Percentiles rank a stretch among this genome's conserved stretches.
Conservation (phyloP, 805 yeast species). For the Cyberlindnera sargentensis region DNA sequence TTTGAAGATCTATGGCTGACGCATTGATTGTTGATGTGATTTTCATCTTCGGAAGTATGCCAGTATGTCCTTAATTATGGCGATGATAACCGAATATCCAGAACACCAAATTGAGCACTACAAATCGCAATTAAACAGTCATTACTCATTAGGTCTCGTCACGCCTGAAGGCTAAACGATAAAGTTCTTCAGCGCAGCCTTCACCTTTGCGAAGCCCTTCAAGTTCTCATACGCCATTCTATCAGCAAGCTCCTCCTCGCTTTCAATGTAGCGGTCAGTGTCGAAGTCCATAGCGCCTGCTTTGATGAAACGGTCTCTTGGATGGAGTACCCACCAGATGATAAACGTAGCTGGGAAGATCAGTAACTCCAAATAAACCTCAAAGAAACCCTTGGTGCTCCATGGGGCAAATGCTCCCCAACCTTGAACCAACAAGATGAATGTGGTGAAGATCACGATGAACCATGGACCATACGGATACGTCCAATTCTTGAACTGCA, state of each 20-base stretch:
- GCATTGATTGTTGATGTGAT: background rate
- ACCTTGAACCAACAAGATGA: conserved; percentile 46
- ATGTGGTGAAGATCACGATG: conserved; percentile 33
- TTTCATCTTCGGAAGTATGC: too few relatives aligned
- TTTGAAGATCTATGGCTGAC: background rate
- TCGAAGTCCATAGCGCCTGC: conserved; percentile 46
- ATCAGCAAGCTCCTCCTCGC: conserved; percentile 35
- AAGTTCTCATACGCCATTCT: conserved; percentile 17
- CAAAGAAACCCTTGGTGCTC: conserved; percentile 35
- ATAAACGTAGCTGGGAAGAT: conserved; percentile 40
- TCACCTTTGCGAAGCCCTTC: conserved; percentile 37
- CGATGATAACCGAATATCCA: too few relatives aligned
- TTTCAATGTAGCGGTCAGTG: conserved; percentile 42
- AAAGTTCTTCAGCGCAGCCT: conserved; percentile 5
- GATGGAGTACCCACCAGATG: conserved; percentile 33
- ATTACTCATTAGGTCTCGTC: background rate
- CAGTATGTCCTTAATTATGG: too few relatives aligned
- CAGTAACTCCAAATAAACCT: conserved; percentile 38
- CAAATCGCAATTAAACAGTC: too few relatives aligned
- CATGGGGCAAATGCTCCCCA: conserved; percentile 45
- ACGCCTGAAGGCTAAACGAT: conserved; percentile 4
- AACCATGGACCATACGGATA: conserved; percentile 46
- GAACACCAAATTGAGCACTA: too few relatives aligned
- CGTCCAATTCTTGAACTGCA: conserved; percentile 41
- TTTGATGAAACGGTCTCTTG: conserved; percentile 34